phyloP scores from a whole-genome alignment of 257 asterid species.

The Scutellaria galericulata region DNA sequence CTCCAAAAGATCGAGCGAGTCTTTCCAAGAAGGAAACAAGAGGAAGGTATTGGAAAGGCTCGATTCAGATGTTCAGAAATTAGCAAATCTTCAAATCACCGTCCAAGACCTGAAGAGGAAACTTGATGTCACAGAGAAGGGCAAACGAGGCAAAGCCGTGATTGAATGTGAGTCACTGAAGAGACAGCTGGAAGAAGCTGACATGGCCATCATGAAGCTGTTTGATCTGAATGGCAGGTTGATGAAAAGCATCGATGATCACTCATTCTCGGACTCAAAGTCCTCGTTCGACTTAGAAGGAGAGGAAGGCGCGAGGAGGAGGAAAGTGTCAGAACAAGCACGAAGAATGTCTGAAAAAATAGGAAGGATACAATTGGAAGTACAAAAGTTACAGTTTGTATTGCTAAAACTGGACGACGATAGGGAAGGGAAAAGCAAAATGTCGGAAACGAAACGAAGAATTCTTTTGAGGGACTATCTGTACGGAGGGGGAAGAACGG shows the following conservation, averaged over 20 bases:
- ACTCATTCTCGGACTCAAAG: conserved; percentile 49
- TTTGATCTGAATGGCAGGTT: conserved; percentile 71
- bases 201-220: conserved; percentile 64
- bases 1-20: conserved; percentile 56
- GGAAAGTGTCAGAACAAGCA: conserved; percentile 57
- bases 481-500: conserved; percentile 46
- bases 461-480: conserved; percentile 58
- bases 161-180: conserved; percentile 73
- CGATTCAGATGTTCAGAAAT: conserved; percentile 82
- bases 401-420: conserved; percentile 57
- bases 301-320: conserved; percentile 56
- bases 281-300: conserved; percentile 73
- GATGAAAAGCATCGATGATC: conserved; percentile 63
- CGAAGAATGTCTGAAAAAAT: conserved; percentile 66
- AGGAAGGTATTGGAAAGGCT: conserved; percentile 81
- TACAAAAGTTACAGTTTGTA: conserved; percentile 62
- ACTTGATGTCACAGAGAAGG: conserved; percentile 71
- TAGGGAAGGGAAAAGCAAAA: conserved; percentile 39
- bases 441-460: conserved; percentile 50
- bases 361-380: conserved; percentile 63
- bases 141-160: conserved; percentile 79
- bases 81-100: conserved; percentile 85
- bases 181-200: conserved; percentile 89
- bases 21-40: conserved; percentile 71
- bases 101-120: conserved; percentile 83